These are phyloP conservation scores for Psilocybe tampanensis DNA, from an alignment of 768 basidiomycete genomes.

Conservation along the genomic window DNA sequence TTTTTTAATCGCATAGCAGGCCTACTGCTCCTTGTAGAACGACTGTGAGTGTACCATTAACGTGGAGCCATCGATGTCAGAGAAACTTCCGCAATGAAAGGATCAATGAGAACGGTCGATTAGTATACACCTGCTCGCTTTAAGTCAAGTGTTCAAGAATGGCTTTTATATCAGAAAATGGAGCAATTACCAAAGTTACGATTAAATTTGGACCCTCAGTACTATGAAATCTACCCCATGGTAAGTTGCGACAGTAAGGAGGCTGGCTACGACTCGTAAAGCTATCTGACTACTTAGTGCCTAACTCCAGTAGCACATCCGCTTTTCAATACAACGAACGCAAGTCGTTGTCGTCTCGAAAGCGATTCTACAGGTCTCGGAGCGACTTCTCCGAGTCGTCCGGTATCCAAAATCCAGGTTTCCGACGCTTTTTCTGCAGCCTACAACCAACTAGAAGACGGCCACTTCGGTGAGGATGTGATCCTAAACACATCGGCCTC, in stretches of 20 bases:
- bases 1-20: slow-evolving; percentile 1
- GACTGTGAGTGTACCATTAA: neutral
- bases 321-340: slow-evolving; percentile 1
- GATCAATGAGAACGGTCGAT: slow-evolving; percentile 3
- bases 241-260: neutral
- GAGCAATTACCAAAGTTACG: neutral
- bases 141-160: neutral
- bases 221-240: neutral
- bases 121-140: neutral
- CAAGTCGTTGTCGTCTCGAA: neutral
- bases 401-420: slow-evolving; percentile 7
- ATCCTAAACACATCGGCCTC: neutral
- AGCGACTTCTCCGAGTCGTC: neutral
- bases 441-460: slow-evolving; percentile 5
- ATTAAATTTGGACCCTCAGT: neutral
- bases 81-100: slow-evolving; percentile 7
- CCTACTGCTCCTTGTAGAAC: neutral
- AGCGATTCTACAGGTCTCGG: neutral
- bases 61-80: slow-evolving; percentile 4
- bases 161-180: neutral
- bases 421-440: neutral
- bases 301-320: slow-evolving; percentile 1
- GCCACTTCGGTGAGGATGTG: slow-evolving; percentile 1
- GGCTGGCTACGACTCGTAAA: neutral
- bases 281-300: neutral